Evolutionary conservation across 78 protist genomes (phyloP).

Genomic region (slime mould (Dictyostelium discoideum)): DNA sequence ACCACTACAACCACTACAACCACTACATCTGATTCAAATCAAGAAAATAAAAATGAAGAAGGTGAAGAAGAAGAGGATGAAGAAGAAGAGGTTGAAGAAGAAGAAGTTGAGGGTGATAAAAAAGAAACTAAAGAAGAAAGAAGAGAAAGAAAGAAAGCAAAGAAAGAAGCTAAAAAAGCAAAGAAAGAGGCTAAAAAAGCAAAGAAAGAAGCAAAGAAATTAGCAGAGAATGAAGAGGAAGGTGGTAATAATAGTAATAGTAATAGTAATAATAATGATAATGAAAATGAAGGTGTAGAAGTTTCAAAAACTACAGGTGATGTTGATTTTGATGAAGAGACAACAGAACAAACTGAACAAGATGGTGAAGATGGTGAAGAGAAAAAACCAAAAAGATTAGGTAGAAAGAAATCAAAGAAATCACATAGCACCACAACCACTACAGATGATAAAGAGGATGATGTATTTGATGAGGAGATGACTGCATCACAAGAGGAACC

Average conservation of each 20-base stretch:
- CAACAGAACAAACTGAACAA: background rate
- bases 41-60: background rate
- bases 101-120: background rate
- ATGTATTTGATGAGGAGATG: background rate
- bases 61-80: background rate
- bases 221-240: background rate
- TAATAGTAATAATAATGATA: too few relatives aligned
- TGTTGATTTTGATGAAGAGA: conserved; percentile 21
- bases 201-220: background rate
- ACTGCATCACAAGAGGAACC: background rate
- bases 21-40: background rate
- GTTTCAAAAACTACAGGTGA: background rate
- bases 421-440: background rate
- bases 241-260: too few relatives aligned
- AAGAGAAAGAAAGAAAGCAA: conserved; percentile 16
- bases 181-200: conserved; percentile 5
- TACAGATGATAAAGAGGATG: background rate
- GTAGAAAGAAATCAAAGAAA: conserved; percentile 9
- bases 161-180: conserved; percentile 20
- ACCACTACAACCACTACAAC: conserved; percentile 15
- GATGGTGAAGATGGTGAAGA: background rate
- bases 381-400: background rate
- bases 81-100: background rate
- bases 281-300: background rate
- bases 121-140: background rate